These are phyloP conservation scores for Blumeriella jaapii DNA, from an alignment of 2,329 filamentous ascomycete species.

Conservation along the genomic window DNA sequence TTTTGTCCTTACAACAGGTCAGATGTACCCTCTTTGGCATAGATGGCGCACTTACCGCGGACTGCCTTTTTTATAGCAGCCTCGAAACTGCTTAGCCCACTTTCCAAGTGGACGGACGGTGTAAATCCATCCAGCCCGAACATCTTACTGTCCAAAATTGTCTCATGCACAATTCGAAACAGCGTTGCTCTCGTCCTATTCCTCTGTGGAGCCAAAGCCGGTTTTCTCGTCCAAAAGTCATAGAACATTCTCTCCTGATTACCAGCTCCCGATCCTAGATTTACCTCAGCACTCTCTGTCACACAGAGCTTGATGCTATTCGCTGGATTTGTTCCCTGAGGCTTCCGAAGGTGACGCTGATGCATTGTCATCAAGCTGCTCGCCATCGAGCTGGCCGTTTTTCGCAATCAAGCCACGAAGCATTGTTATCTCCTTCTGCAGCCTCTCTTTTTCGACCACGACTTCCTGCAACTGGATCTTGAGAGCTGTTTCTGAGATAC, in stretches of 20 bases:
- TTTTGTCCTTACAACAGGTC: too few species aligned
- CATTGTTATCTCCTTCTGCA: not conserved
- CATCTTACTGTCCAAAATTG: not conserved
- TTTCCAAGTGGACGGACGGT: not conserved
- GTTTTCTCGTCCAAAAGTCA: not conserved
- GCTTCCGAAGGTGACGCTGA: not conserved
- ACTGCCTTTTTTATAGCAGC: too few species aligned
- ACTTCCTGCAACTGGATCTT: too few species aligned
- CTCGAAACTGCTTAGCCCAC: too few species aligned
- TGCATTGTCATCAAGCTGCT: constrained; percentile 1
- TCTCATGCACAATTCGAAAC: not conserved
- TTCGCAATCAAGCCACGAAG: not conserved
- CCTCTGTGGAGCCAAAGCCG: not conserved
- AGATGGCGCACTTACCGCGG: too few species aligned
- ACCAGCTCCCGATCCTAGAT: not conserved
- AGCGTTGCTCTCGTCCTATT: not conserved
- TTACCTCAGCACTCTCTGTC: not conserved
- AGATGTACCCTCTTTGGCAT: too few species aligned
- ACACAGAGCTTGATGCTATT: not conserved
- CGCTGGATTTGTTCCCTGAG: not conserved
- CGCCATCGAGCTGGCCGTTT: not conserved
- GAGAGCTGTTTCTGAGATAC: too few species aligned
- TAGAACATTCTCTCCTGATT: not conserved
- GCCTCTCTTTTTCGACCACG: not conserved
- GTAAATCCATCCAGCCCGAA: too few species aligned